phyloP scores from a whole-genome alignment of 208 protist species.

The Acanthamoeba royreba region DNA sequence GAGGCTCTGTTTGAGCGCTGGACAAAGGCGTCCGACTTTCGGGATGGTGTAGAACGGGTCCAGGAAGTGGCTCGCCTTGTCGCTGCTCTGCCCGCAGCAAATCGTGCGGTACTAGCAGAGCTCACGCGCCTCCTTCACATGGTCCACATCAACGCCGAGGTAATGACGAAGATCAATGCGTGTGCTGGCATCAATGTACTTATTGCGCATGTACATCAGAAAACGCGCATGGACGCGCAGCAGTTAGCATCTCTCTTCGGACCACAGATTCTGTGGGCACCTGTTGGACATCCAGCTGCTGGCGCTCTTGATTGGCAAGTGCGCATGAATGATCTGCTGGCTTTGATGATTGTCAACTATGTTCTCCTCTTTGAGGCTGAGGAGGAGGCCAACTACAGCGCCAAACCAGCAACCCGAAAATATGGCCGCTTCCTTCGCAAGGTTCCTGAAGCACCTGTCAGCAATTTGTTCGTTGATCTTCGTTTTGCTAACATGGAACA shows the following conservation, averaged over 20 bases:
- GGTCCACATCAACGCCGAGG: not conserved
- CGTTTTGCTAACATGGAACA: not conserved
- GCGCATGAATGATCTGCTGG: not conserved
- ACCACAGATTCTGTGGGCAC: not conserved
- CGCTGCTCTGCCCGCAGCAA: not conserved
- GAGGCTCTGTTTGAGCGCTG: not conserved
- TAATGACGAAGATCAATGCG: no score
- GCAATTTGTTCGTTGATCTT: no score
- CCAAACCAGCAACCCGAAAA: not conserved
- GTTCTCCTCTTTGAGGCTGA: not conserved
- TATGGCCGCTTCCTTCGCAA: not conserved
- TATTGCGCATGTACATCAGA: not conserved
- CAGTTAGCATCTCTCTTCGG: not conserved
- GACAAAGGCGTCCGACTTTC: not conserved
- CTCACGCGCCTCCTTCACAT: conserved; percentile 1
- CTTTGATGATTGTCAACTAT: not conserved
- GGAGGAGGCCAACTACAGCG: not conserved
- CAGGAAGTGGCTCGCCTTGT: not conserved
- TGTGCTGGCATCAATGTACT: no score
- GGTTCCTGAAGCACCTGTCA: not conserved
- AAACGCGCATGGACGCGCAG: not conserved
- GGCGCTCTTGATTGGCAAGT: not conserved
- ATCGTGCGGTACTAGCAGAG: not conserved
- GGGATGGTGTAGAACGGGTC: not conserved
- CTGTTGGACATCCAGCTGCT: not conserved